Percentiles rank a stretch among this genome's conserved stretches.
phyloP scores from a whole-genome alignment of 441 rosid species.

The Pelargonium fulgidum region DNA sequence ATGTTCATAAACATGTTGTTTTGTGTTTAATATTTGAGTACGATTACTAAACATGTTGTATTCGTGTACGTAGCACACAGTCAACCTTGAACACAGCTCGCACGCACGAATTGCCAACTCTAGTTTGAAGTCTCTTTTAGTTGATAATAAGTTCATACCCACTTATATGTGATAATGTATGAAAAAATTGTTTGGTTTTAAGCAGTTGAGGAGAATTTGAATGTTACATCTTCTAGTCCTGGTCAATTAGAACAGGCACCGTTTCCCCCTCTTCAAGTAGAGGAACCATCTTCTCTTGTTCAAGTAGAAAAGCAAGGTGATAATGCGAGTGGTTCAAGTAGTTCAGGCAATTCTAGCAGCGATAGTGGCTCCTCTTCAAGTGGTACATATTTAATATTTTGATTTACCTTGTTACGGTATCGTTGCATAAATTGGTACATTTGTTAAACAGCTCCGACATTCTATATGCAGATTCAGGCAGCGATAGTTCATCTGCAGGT shows the following conservation, averaged over 20 bases:
- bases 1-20: too few relatives aligned
- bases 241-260: slow-evolving; percentile 33
- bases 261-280: background rate
- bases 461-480: slow-evolving; percentile 72
- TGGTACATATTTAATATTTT: slow-evolving; percentile 41
- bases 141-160: too few relatives aligned
- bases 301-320: slow-evolving; percentile 53
- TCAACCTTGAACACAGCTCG: too few relatives aligned
- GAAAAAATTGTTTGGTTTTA: background rate
- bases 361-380: slow-evolving; percentile 90
- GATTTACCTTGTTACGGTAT: slow-evolving; percentile 13
- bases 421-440: background rate
- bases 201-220: background rate
- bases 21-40: too few relatives aligned
- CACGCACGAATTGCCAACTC: too few relatives aligned
- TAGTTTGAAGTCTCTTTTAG: too few relatives aligned
- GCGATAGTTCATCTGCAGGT: slow-evolving; percentile 75
- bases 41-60: too few relatives aligned
- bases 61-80: too few relatives aligned
- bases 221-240: slow-evolving; percentile 6
- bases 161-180: too few relatives aligned
- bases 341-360: slow-evolving; percentile 95
- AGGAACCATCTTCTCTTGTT: slow-evolving; percentile 47
- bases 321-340: slow-evolving; percentile 75
- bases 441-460: too few relatives aligned